These are phyloP conservation scores for Aspergillus chevalieri DNA, from an alignment of 2,329 filamentous ascomycete species.

Conservation along the genomic window DNA sequence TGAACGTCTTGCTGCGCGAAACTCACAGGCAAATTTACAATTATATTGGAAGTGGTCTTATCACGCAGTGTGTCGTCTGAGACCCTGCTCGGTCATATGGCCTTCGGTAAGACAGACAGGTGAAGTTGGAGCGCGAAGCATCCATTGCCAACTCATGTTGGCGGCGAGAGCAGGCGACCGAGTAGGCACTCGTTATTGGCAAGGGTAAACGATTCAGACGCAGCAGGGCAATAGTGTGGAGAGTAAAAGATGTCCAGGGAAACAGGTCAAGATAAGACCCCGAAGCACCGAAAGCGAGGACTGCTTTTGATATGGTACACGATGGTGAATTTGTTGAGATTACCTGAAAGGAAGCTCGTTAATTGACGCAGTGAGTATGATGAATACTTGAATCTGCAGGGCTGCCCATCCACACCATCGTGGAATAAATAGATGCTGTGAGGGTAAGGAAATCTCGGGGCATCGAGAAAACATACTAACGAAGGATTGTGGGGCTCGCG, in stretches of 20 bases:
- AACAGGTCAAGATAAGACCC: background rate
- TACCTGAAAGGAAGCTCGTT: background rate
- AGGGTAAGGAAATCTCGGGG: too few species aligned
- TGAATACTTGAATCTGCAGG: too few species aligned
- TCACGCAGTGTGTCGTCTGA: background rate
- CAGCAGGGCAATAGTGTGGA: background rate
- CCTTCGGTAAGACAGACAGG: background rate
- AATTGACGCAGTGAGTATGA: too few species aligned
- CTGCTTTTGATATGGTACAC: background rate
- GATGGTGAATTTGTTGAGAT: background rate
- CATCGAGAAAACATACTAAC: background rate
- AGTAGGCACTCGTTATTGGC: background rate
- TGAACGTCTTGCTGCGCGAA: background rate
- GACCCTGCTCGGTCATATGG: background rate
- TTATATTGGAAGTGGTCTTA: background rate
- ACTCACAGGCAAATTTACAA: background rate
- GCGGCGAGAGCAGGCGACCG: background rate
- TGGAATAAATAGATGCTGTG: background rate
- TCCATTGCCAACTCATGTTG: background rate
- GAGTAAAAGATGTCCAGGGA: background rate
- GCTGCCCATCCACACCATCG: too few species aligned
- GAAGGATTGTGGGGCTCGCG: background rate
- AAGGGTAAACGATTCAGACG: background rate
- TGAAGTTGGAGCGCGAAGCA: background rate
- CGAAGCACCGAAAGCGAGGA: background rate